Evolutionary conservation across 805 yeast genomes (phyloP).

Genomic region (Saturnispora gosingensis): DNA sequence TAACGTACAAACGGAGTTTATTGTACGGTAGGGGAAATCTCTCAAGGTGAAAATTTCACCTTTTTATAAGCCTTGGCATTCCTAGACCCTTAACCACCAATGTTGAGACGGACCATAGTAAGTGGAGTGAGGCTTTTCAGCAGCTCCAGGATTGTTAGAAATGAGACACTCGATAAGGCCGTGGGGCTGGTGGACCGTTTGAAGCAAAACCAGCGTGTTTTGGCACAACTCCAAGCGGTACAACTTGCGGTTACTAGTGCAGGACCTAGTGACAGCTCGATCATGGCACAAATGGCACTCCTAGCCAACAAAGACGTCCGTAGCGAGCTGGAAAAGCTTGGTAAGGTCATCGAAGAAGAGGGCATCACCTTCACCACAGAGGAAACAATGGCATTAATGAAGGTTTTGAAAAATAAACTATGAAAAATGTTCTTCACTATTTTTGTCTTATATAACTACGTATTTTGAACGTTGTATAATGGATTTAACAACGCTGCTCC

Average conservation of each 20-base stretch:
- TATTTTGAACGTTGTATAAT: neutral
- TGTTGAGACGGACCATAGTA: neutral
- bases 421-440: neutral
- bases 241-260: slow-evolving; percentile 5
- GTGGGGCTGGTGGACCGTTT: slow-evolving; percentile 5
- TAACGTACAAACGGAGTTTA: neutral
- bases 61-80: neutral
- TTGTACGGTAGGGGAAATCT: neutral
- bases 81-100: neutral
- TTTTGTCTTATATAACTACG: neutral
- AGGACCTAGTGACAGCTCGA: slow-evolving; percentile 4
- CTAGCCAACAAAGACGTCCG: slow-evolving; percentile 1
- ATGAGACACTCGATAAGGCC: slow-evolving; percentile 1
- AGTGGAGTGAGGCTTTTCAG: neutral
- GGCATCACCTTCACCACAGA: slow-evolving; percentile 7
- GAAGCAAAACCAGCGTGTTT: slow-evolving; percentile 2
- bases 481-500: neutral
- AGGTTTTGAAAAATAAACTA: slow-evolving; percentile 3
- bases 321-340: slow-evolving; percentile 2
- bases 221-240: slow-evolving; percentile 5
- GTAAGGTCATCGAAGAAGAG: slow-evolving; percentile 1
- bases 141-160: neutral
- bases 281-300: slow-evolving; percentile 7
- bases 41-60: neutral
- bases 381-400: slow-evolving; percentile 7